Conservation (phyloP, 2,329 filamentous ascomycete species). For the Fusarium globosum region DNA sequence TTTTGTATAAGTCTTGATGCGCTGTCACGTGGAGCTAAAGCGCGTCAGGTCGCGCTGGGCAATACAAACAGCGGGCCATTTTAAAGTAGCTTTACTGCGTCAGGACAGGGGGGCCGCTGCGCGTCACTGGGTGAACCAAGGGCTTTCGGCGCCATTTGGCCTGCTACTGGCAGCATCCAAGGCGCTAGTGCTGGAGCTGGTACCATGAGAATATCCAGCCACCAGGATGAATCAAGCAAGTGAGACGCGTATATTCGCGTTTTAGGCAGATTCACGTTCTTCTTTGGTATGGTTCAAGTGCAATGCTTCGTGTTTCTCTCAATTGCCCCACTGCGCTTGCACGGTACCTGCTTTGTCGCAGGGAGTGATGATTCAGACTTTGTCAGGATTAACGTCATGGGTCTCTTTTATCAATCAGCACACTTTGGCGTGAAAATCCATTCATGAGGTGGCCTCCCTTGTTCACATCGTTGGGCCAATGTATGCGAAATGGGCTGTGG, state of each 20-base stretch:
- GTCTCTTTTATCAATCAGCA: conserved; percentile 50
- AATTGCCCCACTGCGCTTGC: conserved; percentile 13
- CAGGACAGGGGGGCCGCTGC: conserved; percentile 30
- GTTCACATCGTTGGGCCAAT: conserved; percentile 39
- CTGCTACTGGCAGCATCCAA: conserved; percentile 25
- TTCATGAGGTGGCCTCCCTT: conserved; percentile 8
- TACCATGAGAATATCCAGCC: conserved; percentile 37
- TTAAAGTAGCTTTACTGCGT: conserved; percentile 22
- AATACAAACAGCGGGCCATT: conserved; percentile 41
- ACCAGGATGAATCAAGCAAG: conserved; percentile 36
- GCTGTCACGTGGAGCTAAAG: conserved; percentile 52
- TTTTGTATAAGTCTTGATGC: conserved; percentile 53
- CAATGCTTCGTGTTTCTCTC: conserved; percentile 15
- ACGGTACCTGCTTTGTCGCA: conserved; percentile 24
- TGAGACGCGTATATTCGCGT: conserved; percentile 42
- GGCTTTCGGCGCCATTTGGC: conserved; percentile 31
- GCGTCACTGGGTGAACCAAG: conserved; percentile 41
- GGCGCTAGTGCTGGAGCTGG: conserved; percentile 29
- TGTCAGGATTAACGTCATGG: conserved; percentile 39
- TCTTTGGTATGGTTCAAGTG: conserved; percentile 28
- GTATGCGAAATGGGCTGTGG: conserved; percentile 29
- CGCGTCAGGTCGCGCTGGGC: conserved; percentile 50
- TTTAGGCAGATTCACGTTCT: conserved; percentile 30
- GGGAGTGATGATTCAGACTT: conserved; percentile 41
- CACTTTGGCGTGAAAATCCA: conserved; percentile 15